Percentiles rank a stretch among this genome's conserved stretches.
Evolutionary conservation across 768 basidiomycete genomes (phyloP).

Genomic region (Suillus lakei): DNA sequence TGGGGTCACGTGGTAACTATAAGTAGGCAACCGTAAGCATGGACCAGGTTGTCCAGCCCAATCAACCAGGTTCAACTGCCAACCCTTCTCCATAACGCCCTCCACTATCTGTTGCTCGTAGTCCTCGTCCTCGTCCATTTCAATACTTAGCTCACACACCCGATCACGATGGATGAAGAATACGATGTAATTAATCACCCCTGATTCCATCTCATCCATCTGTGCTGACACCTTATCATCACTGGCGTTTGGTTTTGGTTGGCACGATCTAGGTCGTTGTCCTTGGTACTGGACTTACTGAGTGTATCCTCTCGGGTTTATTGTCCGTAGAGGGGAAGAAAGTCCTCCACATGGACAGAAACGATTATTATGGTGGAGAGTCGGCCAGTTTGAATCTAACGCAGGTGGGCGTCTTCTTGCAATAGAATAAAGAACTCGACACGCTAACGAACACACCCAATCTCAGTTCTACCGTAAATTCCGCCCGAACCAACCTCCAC

Average conservation of each 20-base stretch:
- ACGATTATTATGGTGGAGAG: constrained; percentile 99
- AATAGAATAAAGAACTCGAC: background rate
- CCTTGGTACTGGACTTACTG: constrained; percentile 96
- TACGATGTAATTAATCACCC: constrained; percentile 75
- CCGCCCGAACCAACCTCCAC: constrained; percentile 74
- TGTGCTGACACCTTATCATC: constrained; percentile 4
- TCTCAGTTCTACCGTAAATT: constrained; percentile 94
- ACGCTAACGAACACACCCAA: constrained; percentile 25
- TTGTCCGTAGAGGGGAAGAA: constrained; percentile 99
- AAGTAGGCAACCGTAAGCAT: constrained; percentile 25
- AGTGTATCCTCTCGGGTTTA: constrained; percentile 97
- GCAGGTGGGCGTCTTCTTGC: constrained; percentile 61
- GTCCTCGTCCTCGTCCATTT: constrained; percentile 16
- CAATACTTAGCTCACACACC: constrained; percentile 15
- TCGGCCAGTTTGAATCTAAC: constrained; percentile 96
- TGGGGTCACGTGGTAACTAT: constrained; percentile 33
- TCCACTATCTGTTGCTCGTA: background rate
- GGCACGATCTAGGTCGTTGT: constrained; percentile 70
- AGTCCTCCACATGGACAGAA: constrained; percentile 98
- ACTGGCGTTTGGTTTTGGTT: constrained; percentile 10
- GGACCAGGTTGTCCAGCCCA: background rate
- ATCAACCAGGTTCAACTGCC: constrained; percentile 3
- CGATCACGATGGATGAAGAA: constrained; percentile 91
- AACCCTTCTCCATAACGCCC: background rate
- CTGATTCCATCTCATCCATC: constrained; percentile 10